Base-by-base conservation (phyloP, 2,329 filamentous ascomycete species). In the Nigrospora oryzae region DNA sequence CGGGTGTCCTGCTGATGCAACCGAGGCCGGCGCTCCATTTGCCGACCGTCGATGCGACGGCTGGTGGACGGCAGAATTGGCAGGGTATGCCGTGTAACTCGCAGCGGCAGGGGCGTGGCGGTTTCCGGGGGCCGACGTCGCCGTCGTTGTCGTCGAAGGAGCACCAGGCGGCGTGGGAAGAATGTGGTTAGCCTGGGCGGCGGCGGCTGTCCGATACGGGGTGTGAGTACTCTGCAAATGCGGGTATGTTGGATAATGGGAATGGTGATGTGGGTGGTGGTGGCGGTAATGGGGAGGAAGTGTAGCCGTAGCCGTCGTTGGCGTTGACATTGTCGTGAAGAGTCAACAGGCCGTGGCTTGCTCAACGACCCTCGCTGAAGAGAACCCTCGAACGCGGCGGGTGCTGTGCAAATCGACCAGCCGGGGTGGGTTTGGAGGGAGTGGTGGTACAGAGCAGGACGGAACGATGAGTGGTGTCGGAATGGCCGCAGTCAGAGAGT, bases 271-370 rank as follows among this genome's bases (percentile, higher is more conserved):
- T 52, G 71, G 70, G 49, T 73, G 73, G 61, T 76, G 74, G 57
- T 74, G 73, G 55, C 73, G 69, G 55, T 77, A 75, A 65, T 81
- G 81, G 58, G 77, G 79, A 62, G 82, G 81, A 60, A 87, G 73
- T 54, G 82, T 84, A 59, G 82, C 82, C 63, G 83, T 85, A 58
- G 83, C 83, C 59, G 83, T 85, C 50, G 85, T 88, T 55, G 86
- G 86, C 56, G 86, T 89, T 73, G 86, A 90, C 86, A 91, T 90
- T 64, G 51, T 64, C 59, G 52, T 46, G 34, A 46, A 44, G 33
- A 42, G 16, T 31, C 39, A 46, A 38, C 44, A 28, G 34, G 17
- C 39, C 30, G 44, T 31, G 38, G 32, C 33, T 42, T 36, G 28
- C 35, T 33, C 40, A 36, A 42, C 33, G 40, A 42, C 33, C 33